These are phyloP conservation scores for Drosera spatulata DNA, from an alignment of 179 eudicot genomes.

Conservation along the genomic window DNA sequence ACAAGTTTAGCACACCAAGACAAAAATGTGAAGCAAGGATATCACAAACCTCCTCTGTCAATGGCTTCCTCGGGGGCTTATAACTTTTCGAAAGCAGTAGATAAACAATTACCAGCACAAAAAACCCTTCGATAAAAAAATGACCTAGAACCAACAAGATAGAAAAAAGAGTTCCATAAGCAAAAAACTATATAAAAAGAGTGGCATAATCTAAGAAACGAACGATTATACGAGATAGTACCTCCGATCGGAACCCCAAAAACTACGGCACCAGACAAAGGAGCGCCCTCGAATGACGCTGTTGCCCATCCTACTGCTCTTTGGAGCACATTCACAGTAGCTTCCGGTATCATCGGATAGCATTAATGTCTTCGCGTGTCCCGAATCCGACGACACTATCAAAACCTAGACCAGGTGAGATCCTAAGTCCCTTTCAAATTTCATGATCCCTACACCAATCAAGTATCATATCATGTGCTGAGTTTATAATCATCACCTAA, in stretches of 20 bases:
- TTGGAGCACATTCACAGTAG: slow-evolving; percentile 30
- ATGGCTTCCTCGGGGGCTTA: slow-evolving; percentile 93
- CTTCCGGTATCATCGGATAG: background rate
- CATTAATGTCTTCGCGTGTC: too few species aligned
- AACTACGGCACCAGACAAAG: slow-evolving; percentile 80
- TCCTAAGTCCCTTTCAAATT: too few species aligned
- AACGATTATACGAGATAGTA: slow-evolving; percentile 9
- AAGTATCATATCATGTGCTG: too few species aligned
- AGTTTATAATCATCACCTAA: too few species aligned
- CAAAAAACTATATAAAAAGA: background rate
- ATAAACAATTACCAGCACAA: slow-evolving; percentile 67
- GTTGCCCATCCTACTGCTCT: slow-evolving; percentile 47
- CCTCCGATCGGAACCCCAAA: slow-evolving; percentile 91
- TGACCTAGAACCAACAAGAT: slow-evolving; percentile 51
- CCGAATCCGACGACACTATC: too few species aligned
- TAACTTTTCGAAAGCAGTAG: slow-evolving; percentile 85
- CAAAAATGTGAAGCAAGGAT: background rate
- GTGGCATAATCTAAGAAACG: background rate
- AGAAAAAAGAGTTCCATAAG: background rate
- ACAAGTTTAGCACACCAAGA: background rate
- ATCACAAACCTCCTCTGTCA: slow-evolving; percentile 65
- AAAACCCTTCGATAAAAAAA: slow-evolving; percentile 89
- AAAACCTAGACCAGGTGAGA: too few species aligned
- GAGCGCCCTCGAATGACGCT: slow-evolving; percentile 44
- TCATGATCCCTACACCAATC: too few species aligned